Conservation (phyloP, 2,329 filamentous ascomycete species). For the Chaetomiaceae sp. region DNA sequence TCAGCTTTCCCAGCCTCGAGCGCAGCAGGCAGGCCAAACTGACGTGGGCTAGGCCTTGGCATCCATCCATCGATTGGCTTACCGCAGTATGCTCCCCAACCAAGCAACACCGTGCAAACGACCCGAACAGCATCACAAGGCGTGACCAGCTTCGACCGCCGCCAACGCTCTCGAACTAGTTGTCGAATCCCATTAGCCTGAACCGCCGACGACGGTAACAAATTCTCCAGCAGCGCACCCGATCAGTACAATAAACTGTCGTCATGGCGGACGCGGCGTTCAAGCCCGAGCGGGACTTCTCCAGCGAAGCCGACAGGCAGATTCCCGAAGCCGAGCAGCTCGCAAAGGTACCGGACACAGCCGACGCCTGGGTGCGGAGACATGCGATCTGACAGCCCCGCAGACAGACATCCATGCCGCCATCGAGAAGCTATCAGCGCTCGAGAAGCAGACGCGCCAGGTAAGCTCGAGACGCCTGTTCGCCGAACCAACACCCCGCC, state of each 20-base stretch:
- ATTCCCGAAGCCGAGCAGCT: slow-evolving; percentile 87
- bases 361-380: background rate
- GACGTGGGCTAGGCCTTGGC: slow-evolving; percentile 18
- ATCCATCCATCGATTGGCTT: background rate
- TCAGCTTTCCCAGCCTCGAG: too few species aligned
- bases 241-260: slow-evolving; percentile 16
- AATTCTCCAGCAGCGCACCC: too few species aligned
- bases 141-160: background rate
- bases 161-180: background rate
- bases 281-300: slow-evolving; percentile 98
- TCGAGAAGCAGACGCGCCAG: slow-evolving; percentile 98
- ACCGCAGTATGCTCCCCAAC: too few species aligned
- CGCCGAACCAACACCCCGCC: slow-evolving; percentile 6
- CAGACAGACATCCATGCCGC: slow-evolving; percentile 75
- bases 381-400: background rate
- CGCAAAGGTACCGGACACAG: slow-evolving; percentile 61
- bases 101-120: background rate
- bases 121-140: background rate
- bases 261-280: slow-evolving; percentile 75
- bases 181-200: too few species aligned
- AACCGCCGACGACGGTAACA: too few species aligned
- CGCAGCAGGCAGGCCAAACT: slow-evolving; percentile 16
- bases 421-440: slow-evolving; percentile 82
- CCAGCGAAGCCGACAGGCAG: slow-evolving; percentile 88
- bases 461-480: too few species aligned